Conservation (phyloP, 2,329 filamentous ascomycete species). For the Lasiodiplodia sp. region DNA sequence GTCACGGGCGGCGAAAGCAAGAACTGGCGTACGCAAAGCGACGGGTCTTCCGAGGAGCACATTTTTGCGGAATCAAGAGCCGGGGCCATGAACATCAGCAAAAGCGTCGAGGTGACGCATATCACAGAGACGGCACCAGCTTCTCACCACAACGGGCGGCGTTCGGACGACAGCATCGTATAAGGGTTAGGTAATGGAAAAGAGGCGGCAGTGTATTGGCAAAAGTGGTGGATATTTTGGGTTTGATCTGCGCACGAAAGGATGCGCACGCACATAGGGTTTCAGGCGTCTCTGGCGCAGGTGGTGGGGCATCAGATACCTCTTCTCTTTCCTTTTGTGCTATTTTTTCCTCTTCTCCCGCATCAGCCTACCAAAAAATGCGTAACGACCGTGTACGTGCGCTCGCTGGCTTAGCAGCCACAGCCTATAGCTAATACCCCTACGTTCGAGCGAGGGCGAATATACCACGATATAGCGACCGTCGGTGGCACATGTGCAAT, state of each 20-base stretch:
- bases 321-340: slow-evolving; percentile 18
- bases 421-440: slow-evolving; percentile 22
- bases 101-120: slow-evolving; percentile 28
- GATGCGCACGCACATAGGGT: slow-evolving; percentile 4
- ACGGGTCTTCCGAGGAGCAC: slow-evolving; percentile 21
- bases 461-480: slow-evolving; percentile 4
- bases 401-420: slow-evolving; percentile 1
- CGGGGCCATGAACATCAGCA: slow-evolving; percentile 24
- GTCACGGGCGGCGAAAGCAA: slow-evolving; percentile 26
- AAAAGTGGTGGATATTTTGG: not conserved
- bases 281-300: slow-evolving; percentile 26
- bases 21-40: slow-evolving; percentile 13
- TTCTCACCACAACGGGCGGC: not conserved
- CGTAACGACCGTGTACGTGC: slow-evolving; percentile 21
- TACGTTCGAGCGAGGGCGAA: not conserved
- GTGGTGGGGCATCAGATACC: slow-evolving; percentile 21
- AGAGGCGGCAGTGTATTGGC: not conserved
- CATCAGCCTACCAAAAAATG: not conserved
- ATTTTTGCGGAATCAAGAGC: not conserved
- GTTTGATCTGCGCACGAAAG: slow-evolving; percentile 15
- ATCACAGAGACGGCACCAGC: slow-evolving; percentile 10
- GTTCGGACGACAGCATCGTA: slow-evolving; percentile 16
- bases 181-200: slow-evolving; percentile 6
- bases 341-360: not conserved
- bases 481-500: not conserved